Percentiles rank a stretch among this genome's conserved stretches.
Conservation (phyloP, 768 basidiomycete species). For the Tylopilus subfusipes region DNA sequence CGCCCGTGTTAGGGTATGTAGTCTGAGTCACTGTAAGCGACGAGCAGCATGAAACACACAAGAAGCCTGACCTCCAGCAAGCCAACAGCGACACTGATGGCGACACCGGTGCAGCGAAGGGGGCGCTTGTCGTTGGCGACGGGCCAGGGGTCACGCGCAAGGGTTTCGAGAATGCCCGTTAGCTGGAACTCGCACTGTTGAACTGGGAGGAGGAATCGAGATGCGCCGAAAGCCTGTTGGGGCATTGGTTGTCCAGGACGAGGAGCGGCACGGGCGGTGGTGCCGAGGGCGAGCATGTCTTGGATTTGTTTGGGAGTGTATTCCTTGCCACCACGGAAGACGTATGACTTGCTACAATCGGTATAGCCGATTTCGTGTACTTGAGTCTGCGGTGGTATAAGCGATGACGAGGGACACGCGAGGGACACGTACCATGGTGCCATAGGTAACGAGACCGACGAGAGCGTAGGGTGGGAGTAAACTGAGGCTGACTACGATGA, state of each 20-base stretch:
- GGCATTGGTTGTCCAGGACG: constrained; percentile 83
- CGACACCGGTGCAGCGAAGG: constrained; percentile 92
- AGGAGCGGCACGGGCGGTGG: constrained; percentile 77
- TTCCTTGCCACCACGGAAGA: constrained; percentile 97
- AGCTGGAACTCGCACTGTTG: constrained; percentile 95
- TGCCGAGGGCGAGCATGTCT: constrained; percentile 87
- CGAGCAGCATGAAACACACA: background rate
- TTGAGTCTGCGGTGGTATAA: constrained; percentile 64
- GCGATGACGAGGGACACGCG: background rate
- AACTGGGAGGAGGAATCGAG: constrained; percentile 88
- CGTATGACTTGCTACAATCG: constrained; percentile 96
- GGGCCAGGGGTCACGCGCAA: constrained; percentile 94
- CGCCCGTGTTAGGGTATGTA: constrained; percentile 94
- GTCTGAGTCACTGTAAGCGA: constrained; percentile 39
- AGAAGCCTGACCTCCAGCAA: constrained; percentile 65
- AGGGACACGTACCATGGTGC: constrained; percentile 78
- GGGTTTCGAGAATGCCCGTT: constrained; percentile 84
- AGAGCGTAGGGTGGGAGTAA: constrained; percentile 91
- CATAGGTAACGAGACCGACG: constrained; percentile 93
- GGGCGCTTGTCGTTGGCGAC: constrained; percentile 93
- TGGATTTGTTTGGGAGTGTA: constrained; percentile 95
- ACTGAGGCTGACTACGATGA: constrained; percentile 90
- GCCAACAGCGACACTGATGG: constrained; percentile 89
- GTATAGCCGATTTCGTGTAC: constrained; percentile 97
- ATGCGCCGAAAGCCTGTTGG: constrained; percentile 76